Evolutionary conservation across 164 flowering plant species (phyloP).

Genomic region (Vitis cinerea): DNA sequence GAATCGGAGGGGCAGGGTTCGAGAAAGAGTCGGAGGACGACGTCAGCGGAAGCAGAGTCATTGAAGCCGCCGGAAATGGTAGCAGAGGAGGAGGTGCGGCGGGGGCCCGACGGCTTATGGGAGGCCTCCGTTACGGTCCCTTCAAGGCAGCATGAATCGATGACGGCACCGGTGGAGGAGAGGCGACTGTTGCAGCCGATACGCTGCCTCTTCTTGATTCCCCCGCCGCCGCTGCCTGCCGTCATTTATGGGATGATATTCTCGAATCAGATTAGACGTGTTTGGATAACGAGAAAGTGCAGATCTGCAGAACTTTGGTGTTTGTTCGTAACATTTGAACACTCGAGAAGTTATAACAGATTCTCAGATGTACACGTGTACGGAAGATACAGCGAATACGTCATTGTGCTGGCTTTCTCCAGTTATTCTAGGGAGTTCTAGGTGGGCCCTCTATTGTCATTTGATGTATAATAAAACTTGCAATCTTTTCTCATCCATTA

Average conservation of each 20-base stretch:
- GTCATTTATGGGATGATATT: neutral
- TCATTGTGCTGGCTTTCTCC: too few relatives aligned
- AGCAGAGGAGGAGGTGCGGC: conserved; percentile 8
- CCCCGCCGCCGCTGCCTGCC: conserved; percentile 43
- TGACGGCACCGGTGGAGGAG: conserved; percentile 26
- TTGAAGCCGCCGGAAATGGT: conserved; percentile 41
- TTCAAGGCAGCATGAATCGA: conserved; percentile 20
- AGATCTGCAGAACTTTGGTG: too few relatives aligned
- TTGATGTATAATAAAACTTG: too few relatives aligned
- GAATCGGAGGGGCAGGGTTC: conserved; percentile 27
- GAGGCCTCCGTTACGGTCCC: conserved; percentile 20
- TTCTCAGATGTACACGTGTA: too few relatives aligned
- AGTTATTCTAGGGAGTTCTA: too few relatives aligned
- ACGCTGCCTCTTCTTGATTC: conserved; percentile 2
- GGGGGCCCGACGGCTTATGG: conserved; percentile 10
- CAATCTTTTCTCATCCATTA: too few relatives aligned
- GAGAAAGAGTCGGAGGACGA: conserved; percentile 52
- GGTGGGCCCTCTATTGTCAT: too few relatives aligned
- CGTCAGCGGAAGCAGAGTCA: conserved; percentile 63
- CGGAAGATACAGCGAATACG: too few relatives aligned
- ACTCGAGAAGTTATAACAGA: too few relatives aligned
- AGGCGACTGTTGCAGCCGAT: conserved; percentile 19
- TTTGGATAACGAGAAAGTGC: too few relatives aligned
- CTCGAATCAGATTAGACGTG: too few relatives aligned
- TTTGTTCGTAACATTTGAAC: too few relatives aligned